Evolutionary conservation across 23 red algal genomes (phyloP), one percentile per base, ranked within the genome.

Genomic region (Agarophyton chilense): DNA sequence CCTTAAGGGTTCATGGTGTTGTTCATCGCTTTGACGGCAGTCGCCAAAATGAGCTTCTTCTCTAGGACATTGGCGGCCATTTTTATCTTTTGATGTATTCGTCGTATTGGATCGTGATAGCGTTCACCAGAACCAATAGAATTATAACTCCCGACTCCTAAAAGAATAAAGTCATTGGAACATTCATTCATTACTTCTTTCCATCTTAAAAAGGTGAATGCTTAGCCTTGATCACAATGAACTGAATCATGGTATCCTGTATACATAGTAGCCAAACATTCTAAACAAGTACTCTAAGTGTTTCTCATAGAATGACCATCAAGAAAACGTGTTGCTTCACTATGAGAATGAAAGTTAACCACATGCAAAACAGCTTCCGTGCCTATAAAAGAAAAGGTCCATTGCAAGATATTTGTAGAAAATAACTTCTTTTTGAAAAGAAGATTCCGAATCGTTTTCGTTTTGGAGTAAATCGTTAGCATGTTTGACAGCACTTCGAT

Each of bases 1-100:
- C 19, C 74, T 18, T 79, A 14, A 4, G 74, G 45, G 49, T 28
- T 28, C 4, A 79, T 32, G 11, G 74, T 60, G 41, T 79, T 45
- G 53, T 79, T 79, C 51, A 54, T 57, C 5, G 49, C 74, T 79
- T 79, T 79, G 74, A 79, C 25, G 31, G 18, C 25, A 1, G 19
- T 16, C 2, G 14, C 18, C 2, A 55, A 45, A 4, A 55, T 10
- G 2, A 79, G 19, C 11, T 54, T 33, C 21, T 54, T 26, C 8
- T 54, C 28, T n/a, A 34, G 7, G 6, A n/a, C 54, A 4, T 17
- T 3, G 24, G 1, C 49, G 24, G 53, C 74, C 8, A 9, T 9
- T 21, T n/a, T 16, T 5, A 79, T 22, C 40, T 79, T 79, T 4
- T 28, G 44, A 28, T 52, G 54, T 43, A 79, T 79, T 9, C 44